phyloP scores from a whole-genome alignment of 106 monocot genomes.

The Allium fistulosum region DNA sequence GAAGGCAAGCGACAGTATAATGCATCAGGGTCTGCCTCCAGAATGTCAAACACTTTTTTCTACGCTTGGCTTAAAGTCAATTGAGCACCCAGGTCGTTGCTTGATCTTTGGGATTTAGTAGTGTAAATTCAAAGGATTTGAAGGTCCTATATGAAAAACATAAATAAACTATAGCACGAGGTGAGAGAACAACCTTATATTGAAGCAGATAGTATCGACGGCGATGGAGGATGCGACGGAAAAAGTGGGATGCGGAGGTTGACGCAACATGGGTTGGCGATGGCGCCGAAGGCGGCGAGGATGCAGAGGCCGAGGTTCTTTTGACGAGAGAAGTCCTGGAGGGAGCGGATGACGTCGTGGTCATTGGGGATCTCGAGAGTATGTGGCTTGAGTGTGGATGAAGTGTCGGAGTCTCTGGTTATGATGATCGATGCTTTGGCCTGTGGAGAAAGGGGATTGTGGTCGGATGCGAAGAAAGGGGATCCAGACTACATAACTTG shows the following conservation, averaged over 20 bases:
- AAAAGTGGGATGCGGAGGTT: not conserved
- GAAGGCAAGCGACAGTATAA: too few relatives aligned
- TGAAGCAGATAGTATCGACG: constrained; percentile 15
- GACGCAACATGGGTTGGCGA: constrained; percentile 23
- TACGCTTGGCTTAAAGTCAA: too few relatives aligned
- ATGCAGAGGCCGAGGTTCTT: constrained; percentile 33
- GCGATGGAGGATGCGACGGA: not conserved
- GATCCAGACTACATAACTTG: too few relatives aligned
- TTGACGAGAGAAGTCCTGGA: constrained; percentile 24
- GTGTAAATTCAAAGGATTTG: too few relatives aligned
- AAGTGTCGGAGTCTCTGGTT: constrained; percentile 10
- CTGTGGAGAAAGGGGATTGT: not conserved
- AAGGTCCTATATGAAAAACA: too few relatives aligned
- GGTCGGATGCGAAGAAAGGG: too few relatives aligned
- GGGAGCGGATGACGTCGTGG: constrained; percentile 23
- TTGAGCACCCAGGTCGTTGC: too few relatives aligned
- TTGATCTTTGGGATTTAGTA: too few relatives aligned
- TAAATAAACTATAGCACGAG: too few relatives aligned
- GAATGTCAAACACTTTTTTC: too few relatives aligned
- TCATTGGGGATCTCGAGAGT: constrained; percentile 33
- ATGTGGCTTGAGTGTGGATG: constrained; percentile 24
- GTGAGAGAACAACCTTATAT: not conserved
- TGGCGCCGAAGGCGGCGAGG: constrained; percentile 28
- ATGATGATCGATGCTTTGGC: constrained; percentile 28
- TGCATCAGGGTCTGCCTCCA: too few relatives aligned